Evolutionary conservation across 208 protist species (phyloP).

Genomic region (Endotrypanum monterogeii): DNA sequence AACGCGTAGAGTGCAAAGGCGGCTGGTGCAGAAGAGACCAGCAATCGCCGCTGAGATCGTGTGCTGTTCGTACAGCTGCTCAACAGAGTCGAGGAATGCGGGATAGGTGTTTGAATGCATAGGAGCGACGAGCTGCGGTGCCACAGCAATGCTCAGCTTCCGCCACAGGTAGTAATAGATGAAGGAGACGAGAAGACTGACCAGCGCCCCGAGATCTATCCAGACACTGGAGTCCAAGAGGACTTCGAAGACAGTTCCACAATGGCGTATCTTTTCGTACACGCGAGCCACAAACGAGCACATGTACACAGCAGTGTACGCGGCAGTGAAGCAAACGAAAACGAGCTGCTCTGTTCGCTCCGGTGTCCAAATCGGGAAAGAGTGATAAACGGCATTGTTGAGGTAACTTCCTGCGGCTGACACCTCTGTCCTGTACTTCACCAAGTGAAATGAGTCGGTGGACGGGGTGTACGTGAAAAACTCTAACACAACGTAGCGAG

Average conservation of each 20-base stretch:
- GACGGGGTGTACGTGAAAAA: constrained; percentile 28
- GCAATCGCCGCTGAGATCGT: background rate
- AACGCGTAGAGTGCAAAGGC: constrained; percentile 11
- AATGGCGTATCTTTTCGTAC: background rate
- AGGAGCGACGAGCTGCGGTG: background rate
- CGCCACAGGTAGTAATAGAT: constrained; percentile 20
- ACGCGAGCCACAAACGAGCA: constrained; percentile 1
- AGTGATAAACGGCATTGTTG: constrained; percentile 6
- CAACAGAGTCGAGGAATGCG: constrained; percentile 8
- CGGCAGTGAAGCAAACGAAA: constrained; percentile 3
- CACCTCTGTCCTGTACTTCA: constrained; percentile 18
- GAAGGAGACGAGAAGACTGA: background rate
- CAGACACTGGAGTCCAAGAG: constrained; percentile 14
- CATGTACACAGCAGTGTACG: constrained; percentile 3
- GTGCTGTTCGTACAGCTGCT: background rate
- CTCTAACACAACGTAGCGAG: constrained; percentile 10
- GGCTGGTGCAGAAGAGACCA: constrained; percentile 13
- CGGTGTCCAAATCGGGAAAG: constrained; percentile 21
- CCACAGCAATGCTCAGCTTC: background rate
- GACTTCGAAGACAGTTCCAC: background rate
- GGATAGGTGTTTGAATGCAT: constrained; percentile 13
- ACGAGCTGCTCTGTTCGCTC: constrained; percentile 15
- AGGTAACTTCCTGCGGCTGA: constrained; percentile 8
- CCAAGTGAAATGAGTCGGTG: constrained; percentile 20
- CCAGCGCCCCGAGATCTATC: constrained; percentile 14